phyloP scores from a whole-genome alignment of 179 eudicot species.

The Spergularia azorica region DNA sequence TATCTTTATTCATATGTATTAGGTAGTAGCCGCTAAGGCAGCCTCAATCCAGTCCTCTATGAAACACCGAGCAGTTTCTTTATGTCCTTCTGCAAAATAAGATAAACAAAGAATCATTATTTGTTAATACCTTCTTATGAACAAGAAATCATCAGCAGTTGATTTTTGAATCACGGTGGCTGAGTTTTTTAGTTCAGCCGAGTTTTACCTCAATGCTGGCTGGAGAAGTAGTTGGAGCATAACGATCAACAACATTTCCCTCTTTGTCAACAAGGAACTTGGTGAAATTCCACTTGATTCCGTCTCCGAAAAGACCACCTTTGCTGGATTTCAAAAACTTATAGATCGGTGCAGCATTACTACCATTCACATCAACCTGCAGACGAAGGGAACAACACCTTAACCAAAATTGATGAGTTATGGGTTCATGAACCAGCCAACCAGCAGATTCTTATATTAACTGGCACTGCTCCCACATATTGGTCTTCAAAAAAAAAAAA shows the following conservation, averaged over 20 bases:
- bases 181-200: too few relatives aligned
- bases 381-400: not conserved
- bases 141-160: not conserved
- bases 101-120: not conserved
- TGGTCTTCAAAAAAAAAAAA: too few relatives aligned
- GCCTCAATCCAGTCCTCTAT: constrained; percentile 12
- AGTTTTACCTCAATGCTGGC: constrained; percentile 76
- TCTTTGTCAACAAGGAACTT: constrained; percentile 81
- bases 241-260: constrained; percentile 80
- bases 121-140: not conserved
- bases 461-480: too few relatives aligned
- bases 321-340: constrained; percentile 78
- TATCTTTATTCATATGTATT: constrained; percentile 24
- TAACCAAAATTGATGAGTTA: not conserved
- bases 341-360: constrained; percentile 66
- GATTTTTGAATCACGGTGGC: not conserved
- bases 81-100: constrained; percentile 55
- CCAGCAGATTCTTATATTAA: too few relatives aligned
- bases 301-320: constrained; percentile 77
- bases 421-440: not conserved
- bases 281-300: constrained; percentile 90
- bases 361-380: constrained; percentile 90
- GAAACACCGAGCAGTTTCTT: constrained; percentile 56
- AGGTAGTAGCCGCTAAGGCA: constrained; percentile 13
- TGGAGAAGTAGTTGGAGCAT: constrained; percentile 93